phyloP scores from a whole-genome alignment of 352 stramenopile species.

The Pythium biforme region DNA sequence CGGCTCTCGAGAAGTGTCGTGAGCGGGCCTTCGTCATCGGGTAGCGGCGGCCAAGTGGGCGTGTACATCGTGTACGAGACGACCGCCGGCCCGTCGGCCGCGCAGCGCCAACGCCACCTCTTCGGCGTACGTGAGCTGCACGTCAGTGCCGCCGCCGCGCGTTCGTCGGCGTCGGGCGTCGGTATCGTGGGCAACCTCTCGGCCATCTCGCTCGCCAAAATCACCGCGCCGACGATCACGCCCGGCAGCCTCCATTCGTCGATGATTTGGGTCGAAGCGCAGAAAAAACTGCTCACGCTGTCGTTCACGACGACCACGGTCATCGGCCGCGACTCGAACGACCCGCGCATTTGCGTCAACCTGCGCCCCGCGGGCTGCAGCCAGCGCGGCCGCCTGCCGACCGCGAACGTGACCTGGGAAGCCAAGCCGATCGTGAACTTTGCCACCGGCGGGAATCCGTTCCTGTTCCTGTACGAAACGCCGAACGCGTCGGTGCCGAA shows the following conservation, averaged over 20 bases:
- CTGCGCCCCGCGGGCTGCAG: slow-evolving; percentile 51
- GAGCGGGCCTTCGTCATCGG: slow-evolving; percentile 35
- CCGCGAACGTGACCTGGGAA: slow-evolving; percentile 51
- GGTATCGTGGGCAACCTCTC: slow-evolving; percentile 31
- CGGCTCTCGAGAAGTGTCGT: slow-evolving; percentile 60
- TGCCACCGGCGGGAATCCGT: slow-evolving; percentile 76
- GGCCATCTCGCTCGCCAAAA: slow-evolving; percentile 56
- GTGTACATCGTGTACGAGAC: slow-evolving; percentile 64
- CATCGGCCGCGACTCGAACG: slow-evolving; percentile 52
- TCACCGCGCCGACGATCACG: slow-evolving; percentile 46
- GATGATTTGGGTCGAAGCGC: slow-evolving; percentile 67
- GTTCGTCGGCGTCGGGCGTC: slow-evolving; percentile 9
- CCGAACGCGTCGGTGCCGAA: slow-evolving; percentile 52
- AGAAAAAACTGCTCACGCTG: slow-evolving; percentile 61
- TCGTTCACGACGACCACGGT: slow-evolving; percentile 79
- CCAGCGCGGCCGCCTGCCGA: slow-evolving; percentile 44
- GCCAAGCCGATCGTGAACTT: slow-evolving; percentile 43
- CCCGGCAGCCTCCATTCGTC: slow-evolving; percentile 60
- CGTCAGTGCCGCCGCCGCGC: slow-evolving; percentile 32
- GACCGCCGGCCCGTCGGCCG: slow-evolving; percentile 26
- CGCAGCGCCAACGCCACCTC: slow-evolving; percentile 1
- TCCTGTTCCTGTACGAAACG: slow-evolving; percentile 61
- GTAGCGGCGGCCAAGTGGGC: slow-evolving; percentile 30
- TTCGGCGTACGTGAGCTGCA: slow-evolving; percentile 42
- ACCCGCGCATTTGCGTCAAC: slow-evolving; percentile 72